Percentiles rank a stretch among this genome's conserved stretches.
Conservation (phyloP, 2,329 filamentous ascomycete species). For the Tetracladium maxilliforme region DNA sequence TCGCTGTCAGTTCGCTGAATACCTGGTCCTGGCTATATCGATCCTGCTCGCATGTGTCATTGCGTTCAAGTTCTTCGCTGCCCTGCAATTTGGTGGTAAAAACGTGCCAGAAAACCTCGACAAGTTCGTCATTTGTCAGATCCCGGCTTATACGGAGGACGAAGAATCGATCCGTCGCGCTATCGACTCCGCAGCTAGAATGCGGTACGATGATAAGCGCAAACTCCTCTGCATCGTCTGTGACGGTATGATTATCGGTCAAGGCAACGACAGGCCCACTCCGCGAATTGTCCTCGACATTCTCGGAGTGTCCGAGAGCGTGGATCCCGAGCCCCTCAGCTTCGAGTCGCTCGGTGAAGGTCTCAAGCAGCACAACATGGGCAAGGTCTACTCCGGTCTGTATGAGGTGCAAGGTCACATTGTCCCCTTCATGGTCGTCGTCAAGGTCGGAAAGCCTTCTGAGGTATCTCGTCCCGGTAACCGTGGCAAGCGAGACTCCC, state of each 20-base stretch:
- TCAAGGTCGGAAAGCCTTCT: constrained; percentile 85
- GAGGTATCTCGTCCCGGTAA: constrained; percentile 71
- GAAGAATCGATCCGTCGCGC: constrained; percentile 94
- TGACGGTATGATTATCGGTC: constrained; percentile 98
- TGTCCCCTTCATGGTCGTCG: constrained; percentile 89
- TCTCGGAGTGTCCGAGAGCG: constrained; percentile 81
- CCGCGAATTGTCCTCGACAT: constrained; percentile 95
- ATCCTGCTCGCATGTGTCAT: constrained; percentile 70
- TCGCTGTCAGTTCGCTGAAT: constrained; percentile 75
- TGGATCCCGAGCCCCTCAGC: constrained; percentile 89
- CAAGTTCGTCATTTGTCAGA: constrained; percentile 96
- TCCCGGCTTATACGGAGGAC: constrained; percentile 95
- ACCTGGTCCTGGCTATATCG: constrained; percentile 77
- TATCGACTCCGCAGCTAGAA: constrained; percentile 87
- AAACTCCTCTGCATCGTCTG: constrained; percentile 88
- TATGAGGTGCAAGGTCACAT: constrained; percentile 98
- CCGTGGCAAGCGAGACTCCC: constrained; percentile 97
- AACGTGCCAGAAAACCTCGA: constrained; percentile 91
- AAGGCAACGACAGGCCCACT: constrained; percentile 92
- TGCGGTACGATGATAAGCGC: constrained; percentile 96
- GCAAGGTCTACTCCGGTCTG: constrained; percentile 92
- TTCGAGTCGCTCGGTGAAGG: constrained; percentile 95
- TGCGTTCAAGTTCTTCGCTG: constrained; percentile 91
- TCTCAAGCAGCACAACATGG: constrained; percentile 98
- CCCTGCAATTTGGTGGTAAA: constrained; percentile 83